These are phyloP conservation scores for Fusarium proliferatum DNA, from an alignment of 2,329 filamentous ascomycete species.

Conservation along the genomic window DNA sequence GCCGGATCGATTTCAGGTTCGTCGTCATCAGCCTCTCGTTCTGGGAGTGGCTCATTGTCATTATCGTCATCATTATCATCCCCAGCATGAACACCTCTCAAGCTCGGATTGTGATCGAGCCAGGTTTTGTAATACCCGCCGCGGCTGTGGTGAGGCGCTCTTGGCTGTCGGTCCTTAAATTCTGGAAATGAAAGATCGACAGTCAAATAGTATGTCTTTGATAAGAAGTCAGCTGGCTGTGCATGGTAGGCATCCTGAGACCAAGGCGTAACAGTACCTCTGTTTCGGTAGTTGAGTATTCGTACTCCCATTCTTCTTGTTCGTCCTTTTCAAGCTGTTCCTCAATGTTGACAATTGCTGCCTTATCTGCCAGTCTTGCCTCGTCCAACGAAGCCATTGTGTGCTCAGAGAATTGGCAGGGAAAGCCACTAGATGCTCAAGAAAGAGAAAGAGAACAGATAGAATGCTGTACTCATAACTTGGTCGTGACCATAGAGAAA, in stretches of 20 bases:
- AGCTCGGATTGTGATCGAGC: conserved; percentile 48
- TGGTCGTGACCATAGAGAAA: neutral
- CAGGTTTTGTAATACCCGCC: conserved; percentile 62
- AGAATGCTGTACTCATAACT: neutral
- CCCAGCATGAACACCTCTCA: conserved; percentile 19
- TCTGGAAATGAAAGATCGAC: conserved; percentile 71
- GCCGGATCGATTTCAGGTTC: conserved; percentile 42
- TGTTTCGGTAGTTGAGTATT: conserved; percentile 72
- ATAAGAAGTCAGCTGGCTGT: conserved; percentile 15
- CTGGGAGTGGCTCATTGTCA: conserved; percentile 48
- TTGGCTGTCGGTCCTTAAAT: conserved; percentile 60
- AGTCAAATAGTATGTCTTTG: conserved; percentile 71
- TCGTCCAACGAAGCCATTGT: conserved; percentile 35
- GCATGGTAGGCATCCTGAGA: neutral
- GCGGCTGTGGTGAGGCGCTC: conserved; percentile 52
- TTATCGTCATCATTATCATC: conserved; percentile 47
- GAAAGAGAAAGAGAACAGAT: neutral
- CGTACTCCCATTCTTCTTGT: conserved; percentile 74
- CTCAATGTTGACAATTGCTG: conserved; percentile 46
- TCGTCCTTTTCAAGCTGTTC: conserved; percentile 51
- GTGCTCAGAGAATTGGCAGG: neutral
- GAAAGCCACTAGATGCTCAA: neutral
- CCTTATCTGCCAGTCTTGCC: conserved; percentile 32
- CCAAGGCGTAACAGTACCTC: conserved; percentile 56
- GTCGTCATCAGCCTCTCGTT: conserved; percentile 51